Evolutionary conservation across 1,284 basidiomycete genomes (phyloP).

Genomic region (Termitomyces sp.): DNA sequence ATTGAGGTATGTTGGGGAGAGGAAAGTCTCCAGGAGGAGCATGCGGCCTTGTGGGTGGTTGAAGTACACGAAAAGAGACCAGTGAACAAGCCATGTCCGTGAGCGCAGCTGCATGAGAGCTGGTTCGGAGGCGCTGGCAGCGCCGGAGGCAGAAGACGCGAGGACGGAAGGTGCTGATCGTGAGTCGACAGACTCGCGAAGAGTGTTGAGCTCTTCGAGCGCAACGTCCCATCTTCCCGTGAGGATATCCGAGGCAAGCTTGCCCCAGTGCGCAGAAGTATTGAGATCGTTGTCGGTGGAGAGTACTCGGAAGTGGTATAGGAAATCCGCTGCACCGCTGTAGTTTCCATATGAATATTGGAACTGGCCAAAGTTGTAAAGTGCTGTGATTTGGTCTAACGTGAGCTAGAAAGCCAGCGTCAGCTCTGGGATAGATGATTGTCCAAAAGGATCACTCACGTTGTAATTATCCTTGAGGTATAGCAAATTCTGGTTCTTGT

Average conservation of each 20-base stretch:
- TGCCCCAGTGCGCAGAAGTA: slow-evolving; percentile 96
- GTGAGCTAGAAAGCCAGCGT: slow-evolving; percentile 63
- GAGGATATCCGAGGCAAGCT: slow-evolving; percentile 94
- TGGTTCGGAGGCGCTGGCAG: slow-evolving; percentile 34
- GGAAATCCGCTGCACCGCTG: slow-evolving; percentile 92
- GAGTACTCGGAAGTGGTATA: slow-evolving; percentile 96
- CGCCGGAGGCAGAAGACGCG: slow-evolving; percentile 44
- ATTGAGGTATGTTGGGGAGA: slow-evolving; percentile 94
- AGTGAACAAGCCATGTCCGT: slow-evolving; percentile 96
- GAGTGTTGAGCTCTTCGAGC: slow-evolving; percentile 88
- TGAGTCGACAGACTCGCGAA: slow-evolving; percentile 89
- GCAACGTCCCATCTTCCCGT: slow-evolving; percentile 94
- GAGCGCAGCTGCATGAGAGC: slow-evolving; percentile 85
- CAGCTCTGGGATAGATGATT: not conserved
- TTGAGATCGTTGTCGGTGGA: slow-evolving; percentile 90
- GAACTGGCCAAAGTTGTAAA: slow-evolving; percentile 98
- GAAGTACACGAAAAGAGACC: slow-evolving; percentile 98
- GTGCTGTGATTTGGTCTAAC: slow-evolving; percentile 89
- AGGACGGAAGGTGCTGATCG: slow-evolving; percentile 52
- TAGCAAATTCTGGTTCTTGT: slow-evolving; percentile 94
- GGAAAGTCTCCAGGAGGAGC: slow-evolving; percentile 94
- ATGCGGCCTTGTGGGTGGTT: slow-evolving; percentile 91
- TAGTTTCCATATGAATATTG: slow-evolving; percentile 98
- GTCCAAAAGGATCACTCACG: slow-evolving; percentile 43
- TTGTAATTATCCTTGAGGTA: slow-evolving; percentile 93